phyloP scores from a whole-genome alignment of 2,329 filamentous ascomycete genomes.

The Penicillium sp. region DNA sequence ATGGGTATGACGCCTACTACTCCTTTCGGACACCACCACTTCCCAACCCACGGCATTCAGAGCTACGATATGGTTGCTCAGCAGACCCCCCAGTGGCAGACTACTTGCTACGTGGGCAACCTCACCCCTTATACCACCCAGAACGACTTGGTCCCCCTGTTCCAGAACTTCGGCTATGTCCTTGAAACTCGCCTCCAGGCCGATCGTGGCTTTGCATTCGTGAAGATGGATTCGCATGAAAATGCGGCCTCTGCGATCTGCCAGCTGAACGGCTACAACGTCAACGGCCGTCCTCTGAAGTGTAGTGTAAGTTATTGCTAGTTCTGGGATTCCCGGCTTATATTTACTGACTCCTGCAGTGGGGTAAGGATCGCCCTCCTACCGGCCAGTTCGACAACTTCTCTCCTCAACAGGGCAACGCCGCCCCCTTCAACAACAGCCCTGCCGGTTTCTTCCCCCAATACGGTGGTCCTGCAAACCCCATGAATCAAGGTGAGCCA shows the following conservation, averaged over 20 bases:
- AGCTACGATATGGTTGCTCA: constrained; percentile 96
- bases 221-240: constrained; percentile 99
- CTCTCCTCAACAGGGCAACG: constrained; percentile 72
- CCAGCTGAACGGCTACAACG: constrained; percentile 95
- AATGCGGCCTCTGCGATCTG: constrained; percentile 98
- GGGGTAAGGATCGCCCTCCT: constrained; percentile 98
- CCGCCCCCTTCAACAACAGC: constrained; percentile 65
- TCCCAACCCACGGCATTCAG: constrained; percentile 92
- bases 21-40: constrained; percentile 94
- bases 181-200: constrained; percentile 97
- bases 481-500: constrained; percentile 60
- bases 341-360: constrained; percentile 56
- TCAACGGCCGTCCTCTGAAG: constrained; percentile 94
- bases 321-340: constrained; percentile 25
- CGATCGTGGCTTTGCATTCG: constrained; percentile 95
- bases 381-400: constrained; percentile 80
- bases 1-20: constrained; percentile 99
- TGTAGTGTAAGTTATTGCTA: constrained; percentile 79
- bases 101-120: constrained; percentile 96
- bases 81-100: constrained; percentile 97
- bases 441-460: constrained; percentile 88
- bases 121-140: constrained; percentile 96
- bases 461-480: constrained; percentile 70
- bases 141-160: constrained; percentile 93
- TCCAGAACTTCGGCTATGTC: constrained; percentile 98